phyloP scores from a whole-genome alignment of 2,329 filamentous ascomycete species.

The Daldinia sp. region DNA sequence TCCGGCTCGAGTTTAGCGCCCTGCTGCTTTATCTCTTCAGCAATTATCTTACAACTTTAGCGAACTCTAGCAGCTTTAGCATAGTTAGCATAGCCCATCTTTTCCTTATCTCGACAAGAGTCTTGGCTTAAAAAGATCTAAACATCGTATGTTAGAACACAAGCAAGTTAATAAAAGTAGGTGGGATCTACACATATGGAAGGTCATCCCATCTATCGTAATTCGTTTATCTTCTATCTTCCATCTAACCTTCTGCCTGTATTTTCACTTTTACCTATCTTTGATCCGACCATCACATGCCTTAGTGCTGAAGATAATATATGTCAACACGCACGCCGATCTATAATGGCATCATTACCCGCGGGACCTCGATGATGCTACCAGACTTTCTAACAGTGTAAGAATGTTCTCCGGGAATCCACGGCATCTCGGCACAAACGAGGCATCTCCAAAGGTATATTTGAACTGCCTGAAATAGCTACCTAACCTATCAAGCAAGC shows the following conservation, averaged over 20 bases:
- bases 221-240: conserved; percentile 2
- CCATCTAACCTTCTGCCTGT: neutral
- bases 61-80: conserved; percentile 5
- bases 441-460: conserved; percentile 21
- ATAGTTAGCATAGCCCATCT: conserved; percentile 17
- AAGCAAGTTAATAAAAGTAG: conserved; percentile 27
- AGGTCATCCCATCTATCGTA: conserved; percentile 14
- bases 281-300: conserved; percentile 19
- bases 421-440: conserved; percentile 36
- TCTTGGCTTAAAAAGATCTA: conserved; percentile 6
- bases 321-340: conserved; percentile 19
- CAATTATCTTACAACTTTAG: neutral
- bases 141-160: conserved; percentile 29
- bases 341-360: conserved; percentile 20
- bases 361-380: conserved; percentile 9
- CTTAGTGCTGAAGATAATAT: conserved; percentile 2
- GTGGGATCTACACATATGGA: conserved; percentile 28
- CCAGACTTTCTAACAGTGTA: neutral
- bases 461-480: conserved; percentile 12
- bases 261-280: conserved; percentile 1
- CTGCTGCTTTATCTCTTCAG: conserved; percentile 30
- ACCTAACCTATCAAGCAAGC: conserved; percentile 38
- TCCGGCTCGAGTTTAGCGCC: conserved; percentile 31
- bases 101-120: conserved; percentile 20
- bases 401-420: conserved; percentile 25